Evolutionary conservation across 1,284 basidiomycete species (phyloP).

Genomic region (Malassezia equina): DNA sequence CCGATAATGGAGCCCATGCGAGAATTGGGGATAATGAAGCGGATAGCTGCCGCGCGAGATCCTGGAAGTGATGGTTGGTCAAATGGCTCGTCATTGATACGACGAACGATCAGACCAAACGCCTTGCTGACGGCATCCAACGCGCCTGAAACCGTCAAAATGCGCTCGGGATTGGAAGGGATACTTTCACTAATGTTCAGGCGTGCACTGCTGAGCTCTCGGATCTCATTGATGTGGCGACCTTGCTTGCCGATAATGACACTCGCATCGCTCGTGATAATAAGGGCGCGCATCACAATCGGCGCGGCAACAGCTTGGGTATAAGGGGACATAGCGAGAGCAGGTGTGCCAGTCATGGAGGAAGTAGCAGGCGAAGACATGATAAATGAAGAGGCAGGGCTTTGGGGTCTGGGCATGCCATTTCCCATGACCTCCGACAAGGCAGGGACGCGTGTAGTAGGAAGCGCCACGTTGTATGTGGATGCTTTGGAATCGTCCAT

Average conservation of each 20-base stretch:
- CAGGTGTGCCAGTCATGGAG: neutral
- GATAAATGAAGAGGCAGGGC: neutral
- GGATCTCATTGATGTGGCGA: conserved; percentile 93
- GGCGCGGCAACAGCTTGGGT: conserved; percentile 17
- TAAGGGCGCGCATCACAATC: conserved; percentile 55
- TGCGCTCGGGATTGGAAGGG: conserved; percentile 85
- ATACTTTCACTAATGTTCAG: conserved; percentile 47
- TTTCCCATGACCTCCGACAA: neutral
- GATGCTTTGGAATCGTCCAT: conserved; percentile 1
- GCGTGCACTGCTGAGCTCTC: conserved; percentile 92
- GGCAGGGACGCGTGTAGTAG: neutral
- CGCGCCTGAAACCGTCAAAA: conserved; percentile 91
- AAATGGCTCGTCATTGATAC: conserved; percentile 98
- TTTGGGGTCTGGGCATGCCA: neutral
- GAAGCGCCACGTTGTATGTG: neutral
- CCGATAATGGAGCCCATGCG: conserved; percentile 99
- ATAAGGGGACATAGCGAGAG: conserved; percentile 1
- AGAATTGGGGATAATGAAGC: conserved; percentile 92
- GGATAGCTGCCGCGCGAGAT: conserved; percentile 94
- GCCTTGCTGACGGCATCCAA: conserved; percentile 98
- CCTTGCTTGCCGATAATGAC: conserved; percentile 98
- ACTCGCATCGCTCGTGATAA: conserved; percentile 96
- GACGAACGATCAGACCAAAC: conserved; percentile 92
- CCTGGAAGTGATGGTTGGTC: conserved; percentile 94
- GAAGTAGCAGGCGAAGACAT: neutral